Evolutionary conservation across 2,329 filamentous ascomycete species (phyloP), one percentile per base, ranked within the genome.

Genomic region (Colletotrichum shisoi): DNA sequence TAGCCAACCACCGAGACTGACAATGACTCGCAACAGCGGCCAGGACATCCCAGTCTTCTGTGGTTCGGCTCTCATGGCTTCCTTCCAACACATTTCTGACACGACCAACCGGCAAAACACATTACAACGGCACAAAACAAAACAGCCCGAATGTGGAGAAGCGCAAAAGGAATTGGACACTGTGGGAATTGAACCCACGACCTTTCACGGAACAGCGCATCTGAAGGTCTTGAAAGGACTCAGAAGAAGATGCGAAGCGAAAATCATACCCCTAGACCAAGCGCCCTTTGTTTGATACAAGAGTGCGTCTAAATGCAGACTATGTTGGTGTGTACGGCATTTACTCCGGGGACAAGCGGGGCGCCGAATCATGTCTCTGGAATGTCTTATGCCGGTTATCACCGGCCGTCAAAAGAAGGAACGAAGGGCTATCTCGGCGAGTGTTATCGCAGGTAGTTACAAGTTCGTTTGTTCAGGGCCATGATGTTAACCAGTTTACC

Each of bases 281-380:
- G 51, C 51, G 51, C 51, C 51, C 51, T 3, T 39, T 40, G 2
- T 9, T 27, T 2, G 51, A 54, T 54, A 13, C 19, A 9, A 4
- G 5, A 0, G 1, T 3, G 0, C 0, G 3, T 1, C 9, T 3
- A 5, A 40, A 2, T 2, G 2, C n/a, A 1, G 0, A 11, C 4
- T 54, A 54, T 40, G 12, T 3, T 4, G n/a, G n/a, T 21, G 1
- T 4, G 3, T 2, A 45, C 8, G 4, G 12, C 7, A 19, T 0
- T 8, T 21, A 11, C 7, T 34, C 31, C 31, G 44, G 44, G 44
- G 19, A 19, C n/a, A 45, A 21, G 44, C 17, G n/a, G 44, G n/a
- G n/a, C 2, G n/a, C 2, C 1, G 6, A 21, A 40, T n/a, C 8
- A 7, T 17, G 39, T 13, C 12, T 40, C 13, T 17, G 3, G 13